These are phyloP conservation scores for Colletotrichum somersetense DNA, from an alignment of 2,329 filamentous ascomycete species.

Conservation along the genomic window DNA sequence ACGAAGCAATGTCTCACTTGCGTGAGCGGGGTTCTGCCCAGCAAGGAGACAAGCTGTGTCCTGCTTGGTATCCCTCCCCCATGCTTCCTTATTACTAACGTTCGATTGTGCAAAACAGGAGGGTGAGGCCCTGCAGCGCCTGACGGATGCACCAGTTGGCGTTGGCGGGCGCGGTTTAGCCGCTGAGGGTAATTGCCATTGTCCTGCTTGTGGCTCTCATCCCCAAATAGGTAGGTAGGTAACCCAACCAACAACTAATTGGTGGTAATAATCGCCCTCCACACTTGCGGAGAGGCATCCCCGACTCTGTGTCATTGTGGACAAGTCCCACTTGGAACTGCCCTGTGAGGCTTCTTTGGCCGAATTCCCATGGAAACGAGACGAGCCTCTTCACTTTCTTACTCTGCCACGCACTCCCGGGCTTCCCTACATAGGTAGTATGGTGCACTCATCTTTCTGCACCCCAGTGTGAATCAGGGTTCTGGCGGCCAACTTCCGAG, in stretches of 20 bases:
- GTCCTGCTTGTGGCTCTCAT: constrained; percentile 24
- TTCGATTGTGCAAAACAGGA: not conserved
- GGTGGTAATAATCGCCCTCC: not conserved
- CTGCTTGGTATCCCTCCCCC: constrained; percentile 11
- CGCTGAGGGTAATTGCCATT: constrained; percentile 11
- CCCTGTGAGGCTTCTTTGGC: not conserved
- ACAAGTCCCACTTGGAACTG: not conserved
- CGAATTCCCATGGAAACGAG: not conserved
- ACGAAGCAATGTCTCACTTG: constrained; percentile 33
- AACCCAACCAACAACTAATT: not conserved
- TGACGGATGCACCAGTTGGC: not conserved
- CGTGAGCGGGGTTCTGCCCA: constrained; percentile 28
- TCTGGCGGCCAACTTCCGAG: not conserved
- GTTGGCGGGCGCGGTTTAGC: not conserved
- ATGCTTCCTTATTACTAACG: constrained; percentile 1
- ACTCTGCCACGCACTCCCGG: not conserved
- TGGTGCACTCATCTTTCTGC: not conserved
- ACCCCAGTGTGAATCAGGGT: not conserved
- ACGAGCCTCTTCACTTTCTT: constrained; percentile 6
- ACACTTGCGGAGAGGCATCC: not conserved
- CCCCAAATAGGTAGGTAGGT: not conserved
- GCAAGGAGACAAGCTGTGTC: not conserved
- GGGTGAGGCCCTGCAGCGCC: not conserved
- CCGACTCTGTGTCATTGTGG: not conserved
- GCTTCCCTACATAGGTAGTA: not conserved